Conservation (phyloP, 805 yeast species). For the Metschnikowia vanudenii region DNA sequence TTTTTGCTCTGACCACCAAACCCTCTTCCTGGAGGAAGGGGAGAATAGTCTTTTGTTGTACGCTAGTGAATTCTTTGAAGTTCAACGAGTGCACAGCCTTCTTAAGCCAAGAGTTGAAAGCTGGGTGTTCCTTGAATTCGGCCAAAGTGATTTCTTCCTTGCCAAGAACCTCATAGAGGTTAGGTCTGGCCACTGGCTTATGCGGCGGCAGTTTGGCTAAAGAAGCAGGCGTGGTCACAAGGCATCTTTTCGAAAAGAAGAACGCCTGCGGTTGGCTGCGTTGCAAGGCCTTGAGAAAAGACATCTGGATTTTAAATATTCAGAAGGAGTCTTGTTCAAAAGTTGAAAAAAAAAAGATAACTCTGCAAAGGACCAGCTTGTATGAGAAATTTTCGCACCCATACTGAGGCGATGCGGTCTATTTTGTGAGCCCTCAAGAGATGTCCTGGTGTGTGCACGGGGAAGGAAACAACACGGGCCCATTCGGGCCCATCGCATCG, state of each 20-base stretch:
- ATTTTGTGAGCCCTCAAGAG: not conserved
- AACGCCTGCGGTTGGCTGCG: slow-evolving; percentile 2
- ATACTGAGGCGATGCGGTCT: slow-evolving; percentile 6
- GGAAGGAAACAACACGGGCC: not conserved
- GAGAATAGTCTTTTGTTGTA: slow-evolving; percentile 61
- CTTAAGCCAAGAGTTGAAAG: slow-evolving; percentile 13
- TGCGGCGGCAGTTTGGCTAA: slow-evolving; percentile 5
- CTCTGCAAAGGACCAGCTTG: not conserved
- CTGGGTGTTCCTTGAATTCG: slow-evolving; percentile 13
- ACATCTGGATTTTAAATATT: slow-evolving; percentile 1
- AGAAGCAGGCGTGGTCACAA: slow-evolving; percentile 2
- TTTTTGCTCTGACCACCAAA: slow-evolving; percentile 83
- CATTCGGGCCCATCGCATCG: not conserved
- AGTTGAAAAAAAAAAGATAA: not conserved
- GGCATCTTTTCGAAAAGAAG: not conserved
- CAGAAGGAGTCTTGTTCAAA: not conserved
- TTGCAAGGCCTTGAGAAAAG: slow-evolving; percentile 7
- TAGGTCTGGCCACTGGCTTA: slow-evolving; percentile 10
- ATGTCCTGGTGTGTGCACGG: slow-evolving; percentile 3
- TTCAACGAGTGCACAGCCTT: slow-evolving; percentile 27
- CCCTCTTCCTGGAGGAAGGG: slow-evolving; percentile 60
- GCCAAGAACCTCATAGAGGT: slow-evolving; percentile 10
- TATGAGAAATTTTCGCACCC: slow-evolving; percentile 11
- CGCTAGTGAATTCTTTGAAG: slow-evolving; percentile 59
- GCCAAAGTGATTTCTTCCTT: slow-evolving; percentile 14